Conservation (phyloP, 768 basidiomycete genomes). For the Suillus subaureus region DNA sequence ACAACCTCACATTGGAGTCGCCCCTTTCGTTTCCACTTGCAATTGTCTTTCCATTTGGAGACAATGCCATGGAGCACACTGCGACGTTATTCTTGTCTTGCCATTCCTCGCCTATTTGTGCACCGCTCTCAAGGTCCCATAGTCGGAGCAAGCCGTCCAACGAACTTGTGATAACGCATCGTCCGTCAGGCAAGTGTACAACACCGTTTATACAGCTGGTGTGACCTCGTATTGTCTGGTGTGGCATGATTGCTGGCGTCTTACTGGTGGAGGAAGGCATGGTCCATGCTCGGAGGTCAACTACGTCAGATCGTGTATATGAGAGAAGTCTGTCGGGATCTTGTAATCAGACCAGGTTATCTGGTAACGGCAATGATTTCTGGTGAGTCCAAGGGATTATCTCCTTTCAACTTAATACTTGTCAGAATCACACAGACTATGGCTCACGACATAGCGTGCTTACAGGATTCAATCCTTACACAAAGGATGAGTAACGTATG, state of each 20-base stretch:
- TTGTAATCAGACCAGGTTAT: too few relatives aligned
- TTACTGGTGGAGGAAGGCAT: background rate
- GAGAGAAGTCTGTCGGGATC: too few relatives aligned
- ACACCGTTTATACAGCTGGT: background rate
- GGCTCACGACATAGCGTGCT: background rate
- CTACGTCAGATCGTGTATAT: too few relatives aligned
- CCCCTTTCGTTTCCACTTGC: background rate
- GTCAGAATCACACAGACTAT: background rate
- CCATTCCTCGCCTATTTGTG: too few relatives aligned
- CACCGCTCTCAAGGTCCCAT: too few relatives aligned
- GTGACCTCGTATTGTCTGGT: background rate
- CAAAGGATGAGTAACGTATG: background rate
- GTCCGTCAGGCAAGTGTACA: too few relatives aligned
- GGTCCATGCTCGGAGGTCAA: background rate
- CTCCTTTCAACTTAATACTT: background rate
- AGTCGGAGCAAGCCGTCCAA: too few relatives aligned
- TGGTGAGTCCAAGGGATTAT: background rate
- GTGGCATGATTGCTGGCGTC: background rate
- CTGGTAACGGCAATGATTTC: too few relatives aligned
- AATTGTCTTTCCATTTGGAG: background rate
- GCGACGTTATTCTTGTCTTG: too few relatives aligned
- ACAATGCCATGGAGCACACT: background rate
- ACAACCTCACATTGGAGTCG: background rate
- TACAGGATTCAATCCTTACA: background rate
- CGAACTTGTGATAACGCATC: too few relatives aligned